phyloP scores from a whole-genome alignment of 106 monocot genomes.

The Alisma plantagoaquatica region DNA sequence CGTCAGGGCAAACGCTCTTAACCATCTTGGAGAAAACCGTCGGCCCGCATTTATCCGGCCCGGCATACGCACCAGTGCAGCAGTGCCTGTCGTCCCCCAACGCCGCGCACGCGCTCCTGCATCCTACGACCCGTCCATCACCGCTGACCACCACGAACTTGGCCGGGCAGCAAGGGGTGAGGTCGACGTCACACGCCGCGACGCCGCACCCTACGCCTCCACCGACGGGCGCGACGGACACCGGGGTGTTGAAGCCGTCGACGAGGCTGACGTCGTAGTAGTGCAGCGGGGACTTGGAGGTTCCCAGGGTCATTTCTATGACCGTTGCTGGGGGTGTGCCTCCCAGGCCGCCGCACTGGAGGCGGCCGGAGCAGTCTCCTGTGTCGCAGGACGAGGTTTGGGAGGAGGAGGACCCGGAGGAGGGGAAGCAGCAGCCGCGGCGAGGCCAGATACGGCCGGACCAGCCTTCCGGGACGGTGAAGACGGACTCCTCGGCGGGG shows the following conservation, averaged over 20 bases:
- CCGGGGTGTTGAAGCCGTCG: slow-evolving; percentile 63
- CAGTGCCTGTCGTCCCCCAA: slow-evolving; percentile 39
- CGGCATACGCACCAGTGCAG: slow-evolving; percentile 31
- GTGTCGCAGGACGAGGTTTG: slow-evolving; percentile 44
- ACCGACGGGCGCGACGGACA: slow-evolving; percentile 35
- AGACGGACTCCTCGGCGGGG: slow-evolving; percentile 18
- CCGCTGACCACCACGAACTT: slow-evolving; percentile 31
- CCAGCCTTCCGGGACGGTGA: slow-evolving; percentile 35
- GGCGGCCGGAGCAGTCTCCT: slow-evolving; percentile 48
- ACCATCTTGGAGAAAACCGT: slow-evolving; percentile 47
- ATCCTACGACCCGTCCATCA: slow-evolving; percentile 39
- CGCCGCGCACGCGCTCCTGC: slow-evolving; percentile 55
- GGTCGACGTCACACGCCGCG: slow-evolving; percentile 46
- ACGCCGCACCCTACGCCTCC: slow-evolving; percentile 54
- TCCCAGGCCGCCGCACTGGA: slow-evolving; percentile 39
- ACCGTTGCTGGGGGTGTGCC: slow-evolving; percentile 54
- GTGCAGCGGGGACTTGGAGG: slow-evolving; percentile 29
- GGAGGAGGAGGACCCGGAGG: slow-evolving; percentile 18
- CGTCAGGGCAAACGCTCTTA: slow-evolving; percentile 48
- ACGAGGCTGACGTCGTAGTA: slow-evolving; percentile 78
- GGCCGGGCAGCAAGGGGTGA: slow-evolving; percentile 61
- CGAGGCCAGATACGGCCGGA: slow-evolving; percentile 63
- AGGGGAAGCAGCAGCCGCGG: slow-evolving; percentile 38
- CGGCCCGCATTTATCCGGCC: slow-evolving; percentile 35
- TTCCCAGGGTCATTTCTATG: slow-evolving; percentile 67